Base-by-base conservation (phyloP, 805 yeast species). In the Yarrowia sp. region DNA sequence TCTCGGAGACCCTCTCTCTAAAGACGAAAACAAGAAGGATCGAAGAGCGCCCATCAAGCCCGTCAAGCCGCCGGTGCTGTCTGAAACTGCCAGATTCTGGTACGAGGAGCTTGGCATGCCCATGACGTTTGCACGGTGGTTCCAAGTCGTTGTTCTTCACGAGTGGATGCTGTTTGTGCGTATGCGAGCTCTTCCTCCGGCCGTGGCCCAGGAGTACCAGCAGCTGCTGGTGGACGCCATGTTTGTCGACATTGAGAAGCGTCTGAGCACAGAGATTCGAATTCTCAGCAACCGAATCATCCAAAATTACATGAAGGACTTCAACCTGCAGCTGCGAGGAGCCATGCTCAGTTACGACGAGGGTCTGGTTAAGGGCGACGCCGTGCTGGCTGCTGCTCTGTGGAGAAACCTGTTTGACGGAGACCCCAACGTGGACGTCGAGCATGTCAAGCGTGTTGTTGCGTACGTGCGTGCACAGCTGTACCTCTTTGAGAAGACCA, bases 141-240 rank as follows among this genome's bases (percentile, higher is more conserved):
- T 88, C 75, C 98, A 93, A 77, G 88, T 95, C 67, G 89, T 97
- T 7, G 80, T 88, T 0, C 80, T 95, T 69, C 99, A 95, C 75
- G 86, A 90, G 66, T 95, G 99, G 99, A 86, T 95, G 72, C 80
- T 95, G 51, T 88, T 88, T 69, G 96, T 90, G 15, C 86, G 99
- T 74, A 92, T 95, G 97, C 86, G 99, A 75, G 96, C 96, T 9
- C 82, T 95, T 88, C 98, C 98, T 0, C 88, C 87, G 74, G 88
- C 90, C 71, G 86, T 90, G 73, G 96, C 97, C 44, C 84, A 84
- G 70, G 88, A 87, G 73, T 95, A 92, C 76, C 97, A 95, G 76
- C 97, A 92, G 76, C 91, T 91, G 73, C 77, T 95, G 42, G 89
- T 92, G 35, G 97, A 96, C 75, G 82, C 96, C 69, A 85, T 90